Evolutionary conservation across 257 asterid genomes (phyloP).

Genomic region (Solanum rostratum): DNA sequence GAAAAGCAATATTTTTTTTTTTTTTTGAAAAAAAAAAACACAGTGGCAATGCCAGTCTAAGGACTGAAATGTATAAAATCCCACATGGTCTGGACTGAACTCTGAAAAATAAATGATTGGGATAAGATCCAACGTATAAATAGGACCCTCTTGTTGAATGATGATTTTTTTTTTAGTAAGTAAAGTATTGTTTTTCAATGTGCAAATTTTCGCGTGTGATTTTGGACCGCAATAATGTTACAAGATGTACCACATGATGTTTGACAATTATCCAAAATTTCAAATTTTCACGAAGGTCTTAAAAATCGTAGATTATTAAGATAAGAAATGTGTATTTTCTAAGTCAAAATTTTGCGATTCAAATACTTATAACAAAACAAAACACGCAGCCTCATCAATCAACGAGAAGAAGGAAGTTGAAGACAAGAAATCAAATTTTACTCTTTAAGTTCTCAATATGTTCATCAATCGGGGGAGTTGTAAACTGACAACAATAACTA

Average conservation of each 20-base stretch:
- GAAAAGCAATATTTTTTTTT: not conserved
- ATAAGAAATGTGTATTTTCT: too few relatives aligned
- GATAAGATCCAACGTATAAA: not conserved
- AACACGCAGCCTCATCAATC: not conserved
- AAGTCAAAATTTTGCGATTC: not conserved
- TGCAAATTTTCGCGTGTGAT: not conserved
- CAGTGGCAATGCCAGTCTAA: not conserved
- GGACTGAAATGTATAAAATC: not conserved
- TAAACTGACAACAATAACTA: not conserved
- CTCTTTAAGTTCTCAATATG: not conserved
- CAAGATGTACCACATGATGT: not conserved
- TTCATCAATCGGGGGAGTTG: rapidly evolving
- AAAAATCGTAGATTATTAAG: not conserved
- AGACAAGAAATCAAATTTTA: not conserved
- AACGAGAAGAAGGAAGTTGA: not conserved
- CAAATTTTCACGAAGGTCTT: not conserved
- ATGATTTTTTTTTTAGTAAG: not conserved
- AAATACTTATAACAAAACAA: not conserved
- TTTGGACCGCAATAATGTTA: not conserved
- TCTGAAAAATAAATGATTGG: too few relatives aligned
- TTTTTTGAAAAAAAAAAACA: not conserved
- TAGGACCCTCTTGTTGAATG: not conserved
- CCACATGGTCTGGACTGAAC: not conserved
- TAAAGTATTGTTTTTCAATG: not conserved
- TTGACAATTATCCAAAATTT: not conserved